A percentile compares a stretch with the other conserved stretches of the same genome.
These are phyloP conservation scores for Biscogniauxia marginata DNA, from an alignment of 2,329 filamentous ascomycete genomes.

Conservation along the genomic window DNA sequence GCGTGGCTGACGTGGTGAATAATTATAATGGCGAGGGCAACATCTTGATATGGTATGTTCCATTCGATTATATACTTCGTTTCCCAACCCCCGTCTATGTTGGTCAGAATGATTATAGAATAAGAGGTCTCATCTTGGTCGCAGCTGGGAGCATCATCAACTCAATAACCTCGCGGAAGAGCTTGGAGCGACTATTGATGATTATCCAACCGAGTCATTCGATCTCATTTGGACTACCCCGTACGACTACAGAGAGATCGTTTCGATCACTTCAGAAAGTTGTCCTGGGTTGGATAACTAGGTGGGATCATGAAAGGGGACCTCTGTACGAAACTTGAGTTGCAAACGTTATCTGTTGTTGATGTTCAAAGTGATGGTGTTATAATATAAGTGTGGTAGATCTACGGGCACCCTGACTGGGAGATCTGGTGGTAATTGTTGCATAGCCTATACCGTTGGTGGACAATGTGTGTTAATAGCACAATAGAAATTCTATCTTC, in stretches of 20 bases:
- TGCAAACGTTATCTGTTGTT: neutral
- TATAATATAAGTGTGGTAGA: too few relatives aligned
- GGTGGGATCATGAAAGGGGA: neutral
- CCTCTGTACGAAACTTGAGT: neutral
- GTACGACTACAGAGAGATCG: constrained; percentile 47
- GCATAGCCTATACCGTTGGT: too few relatives aligned
- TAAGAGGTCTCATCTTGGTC: neutral
- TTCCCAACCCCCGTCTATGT: neutral
- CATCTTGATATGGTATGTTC: constrained; percentile 52
- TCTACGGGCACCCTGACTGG: too few relatives aligned
- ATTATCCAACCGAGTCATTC: constrained; percentile 50
- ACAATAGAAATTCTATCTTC: too few relatives aligned
- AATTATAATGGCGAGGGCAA: constrained; percentile 50
- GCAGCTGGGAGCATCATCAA: neutral
- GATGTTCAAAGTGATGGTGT: too few relatives aligned
- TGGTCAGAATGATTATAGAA: neutral
- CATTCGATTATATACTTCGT: neutral
- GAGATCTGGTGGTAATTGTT: too few relatives aligned
- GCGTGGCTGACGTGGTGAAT: constrained; percentile 51
- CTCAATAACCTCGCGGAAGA: constrained; percentile 34
- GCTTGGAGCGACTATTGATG: constrained; percentile 50
- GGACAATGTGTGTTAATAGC: too few relatives aligned
- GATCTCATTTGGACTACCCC: constrained; percentile 60
- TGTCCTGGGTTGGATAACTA: constrained; percentile 51
- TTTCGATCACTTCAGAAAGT: constrained; percentile 45